Base-by-base conservation (phyloP, 2,329 filamentous ascomycete species). In the Pyricularia pennisetigena region DNA sequence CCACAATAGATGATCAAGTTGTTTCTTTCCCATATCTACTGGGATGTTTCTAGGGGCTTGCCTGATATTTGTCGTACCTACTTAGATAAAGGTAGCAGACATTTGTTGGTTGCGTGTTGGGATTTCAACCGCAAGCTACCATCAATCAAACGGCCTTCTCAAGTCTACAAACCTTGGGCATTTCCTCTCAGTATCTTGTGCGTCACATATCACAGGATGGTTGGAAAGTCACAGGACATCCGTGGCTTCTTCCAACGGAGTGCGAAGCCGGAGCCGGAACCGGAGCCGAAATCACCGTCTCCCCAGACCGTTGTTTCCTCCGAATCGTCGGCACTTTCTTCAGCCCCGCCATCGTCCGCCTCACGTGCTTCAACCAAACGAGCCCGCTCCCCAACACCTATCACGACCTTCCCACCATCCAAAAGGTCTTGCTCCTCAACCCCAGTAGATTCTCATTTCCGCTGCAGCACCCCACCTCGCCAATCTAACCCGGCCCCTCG, bases 171-270 rank as follows among this genome's bases (percentile, higher is more conserved):
- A 20, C 8, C 41, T n/a, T 54, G 41, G n/a, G 20, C 10, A 54
- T 6, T 2, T 41, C 8, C 30, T 14, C 32, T 49, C 26, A 32
- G n/a, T 14, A 41, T 23, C 7, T 2, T 12, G 26, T 14, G 29
- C 20, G 8, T 16, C 12, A 14, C 64, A 65, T 14, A 9, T 2
- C n/a, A 16, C 64, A 35, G 1, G 29, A 65, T 65, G 64, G 64
- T 35, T 20, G 64, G 64, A 30, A 65, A 65, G 10, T 30, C 64
- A 23, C 29, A 35, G 16, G 64, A 65, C 16, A 65, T 65, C 16
- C 30, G 64, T 12, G n/a, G 30, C 72, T 81, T 80, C 71, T 81
- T 81, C 71, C 78, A 76, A 70, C 75, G 78, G 30, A 68, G 66
- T 2, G 23, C 71, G 6, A 69, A 70, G 28, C 8, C 29, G 8